Conservation (phyloP, 2,329 filamentous ascomycete species). For the Didymella pinodella region DNA sequence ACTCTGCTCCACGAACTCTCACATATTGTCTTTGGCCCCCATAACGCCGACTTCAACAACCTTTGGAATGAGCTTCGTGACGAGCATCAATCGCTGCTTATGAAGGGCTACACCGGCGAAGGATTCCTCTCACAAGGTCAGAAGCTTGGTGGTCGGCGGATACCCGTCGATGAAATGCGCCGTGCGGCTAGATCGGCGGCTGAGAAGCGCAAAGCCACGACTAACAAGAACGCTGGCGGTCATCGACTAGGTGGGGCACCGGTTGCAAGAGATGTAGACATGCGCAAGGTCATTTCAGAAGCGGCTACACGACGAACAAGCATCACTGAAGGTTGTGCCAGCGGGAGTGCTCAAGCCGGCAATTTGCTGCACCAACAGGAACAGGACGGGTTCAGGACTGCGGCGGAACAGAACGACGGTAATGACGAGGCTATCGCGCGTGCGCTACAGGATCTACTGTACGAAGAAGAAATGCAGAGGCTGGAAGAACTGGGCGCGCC, state of each 20-base stretch:
- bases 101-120: constrained; percentile 90
- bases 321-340: constrained; percentile 77
- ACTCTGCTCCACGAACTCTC: constrained; percentile 93
- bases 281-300: constrained; percentile 74
- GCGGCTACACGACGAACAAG: constrained; percentile 72
- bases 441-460: constrained; percentile 84
- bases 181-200: constrained; percentile 77
- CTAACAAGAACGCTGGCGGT: constrained; percentile 73
- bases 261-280: constrained; percentile 67
- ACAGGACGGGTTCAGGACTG: constrained; percentile 76
- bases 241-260: constrained; percentile 74
- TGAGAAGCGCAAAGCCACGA: constrained; percentile 69
- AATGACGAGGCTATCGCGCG: constrained; percentile 87
- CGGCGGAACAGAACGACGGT: constrained; percentile 86
- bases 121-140: constrained; percentile 81
- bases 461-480: constrained; percentile 71
- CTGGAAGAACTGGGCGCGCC: constrained; percentile 59
- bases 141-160: constrained; percentile 68
- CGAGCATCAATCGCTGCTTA: constrained; percentile 77
- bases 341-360: constrained; percentile 70
- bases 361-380: constrained; percentile 73
- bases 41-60: constrained; percentile 82
- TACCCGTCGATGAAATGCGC: constrained; percentile 74
- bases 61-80: constrained; percentile 90
- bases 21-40: constrained; percentile 86